Conservation (phyloP, 805 yeast genomes). For the Wickerhamomyces hampshirensis region DNA sequence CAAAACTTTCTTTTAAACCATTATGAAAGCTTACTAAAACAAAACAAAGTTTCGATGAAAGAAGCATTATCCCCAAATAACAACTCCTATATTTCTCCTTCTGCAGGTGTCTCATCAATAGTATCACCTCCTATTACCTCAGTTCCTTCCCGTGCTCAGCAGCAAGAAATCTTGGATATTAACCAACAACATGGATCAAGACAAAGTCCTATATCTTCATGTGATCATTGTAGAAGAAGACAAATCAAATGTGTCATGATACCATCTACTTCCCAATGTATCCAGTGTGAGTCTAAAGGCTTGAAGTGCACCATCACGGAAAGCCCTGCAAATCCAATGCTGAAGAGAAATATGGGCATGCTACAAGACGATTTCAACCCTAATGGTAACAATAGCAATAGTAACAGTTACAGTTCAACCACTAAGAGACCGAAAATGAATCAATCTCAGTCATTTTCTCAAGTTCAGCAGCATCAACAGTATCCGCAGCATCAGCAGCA, state of each 20-base stretch:
- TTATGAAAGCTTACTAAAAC: slow-evolving; percentile 21
- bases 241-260: slow-evolving; percentile 74
- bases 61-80: slow-evolving; percentile 17
- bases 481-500: slow-evolving; percentile 5
- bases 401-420: slow-evolving; percentile 5
- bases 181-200: neutral
- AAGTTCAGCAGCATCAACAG: slow-evolving; percentile 2
- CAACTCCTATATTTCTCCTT: neutral
- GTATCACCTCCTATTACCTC: neutral
- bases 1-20: slow-evolving; percentile 18
- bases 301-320: slow-evolving; percentile 73
- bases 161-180: neutral
- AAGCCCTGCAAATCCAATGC: slow-evolving; percentile 38
- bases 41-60: slow-evolving; percentile 21
- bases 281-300: slow-evolving; percentile 71
- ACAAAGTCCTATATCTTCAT: slow-evolving; percentile 38
- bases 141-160: neutral
- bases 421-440: slow-evolving; percentile 1
- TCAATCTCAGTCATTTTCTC: neutral
- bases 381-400: slow-evolving; percentile 4
- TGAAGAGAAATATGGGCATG: slow-evolving; percentile 29
- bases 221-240: slow-evolving; percentile 80
- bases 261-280: slow-evolving; percentile 60
- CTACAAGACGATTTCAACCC: slow-evolving; percentile 11
- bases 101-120: neutral